These are phyloP conservation scores for Pyrus communis DNA, from an alignment of 306 rosid genomes.

Conservation along the genomic window DNA sequence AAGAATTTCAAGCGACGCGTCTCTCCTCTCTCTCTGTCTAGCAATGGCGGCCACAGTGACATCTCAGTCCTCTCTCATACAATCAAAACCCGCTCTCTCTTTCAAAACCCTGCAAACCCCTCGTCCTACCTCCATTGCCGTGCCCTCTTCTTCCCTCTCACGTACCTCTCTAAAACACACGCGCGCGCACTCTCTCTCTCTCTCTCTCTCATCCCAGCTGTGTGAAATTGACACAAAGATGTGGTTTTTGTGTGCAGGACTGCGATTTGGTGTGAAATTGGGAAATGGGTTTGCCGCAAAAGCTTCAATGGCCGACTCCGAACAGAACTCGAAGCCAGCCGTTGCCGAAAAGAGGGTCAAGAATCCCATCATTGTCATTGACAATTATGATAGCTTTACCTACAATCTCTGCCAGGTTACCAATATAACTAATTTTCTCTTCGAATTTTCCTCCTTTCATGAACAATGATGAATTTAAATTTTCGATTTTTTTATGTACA, in stretches of 20 bases:
- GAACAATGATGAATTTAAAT: not conserved
- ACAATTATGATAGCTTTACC: constrained; percentile 76
- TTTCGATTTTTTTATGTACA: not conserved
- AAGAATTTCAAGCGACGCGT: not conserved
- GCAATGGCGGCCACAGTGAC: constrained; percentile 30
- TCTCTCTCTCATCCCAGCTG: not conserved
- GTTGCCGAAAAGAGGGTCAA: constrained; percentile 16
- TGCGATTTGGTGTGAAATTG: constrained; percentile 16
- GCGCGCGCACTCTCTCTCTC: not conserved
- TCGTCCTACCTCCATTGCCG: not conserved
- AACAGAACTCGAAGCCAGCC: constrained; percentile 14
- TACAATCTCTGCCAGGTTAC: constrained; percentile 92
- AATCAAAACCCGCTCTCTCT: constrained; percentile 7
- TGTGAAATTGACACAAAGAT: constrained; percentile 4
- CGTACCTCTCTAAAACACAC: not conserved
- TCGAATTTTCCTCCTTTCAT: not conserved
- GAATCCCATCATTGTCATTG: constrained; percentile 43
- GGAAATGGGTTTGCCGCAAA: constrained; percentile 36
- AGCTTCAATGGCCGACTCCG: constrained; percentile 24
- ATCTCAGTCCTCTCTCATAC: constrained; percentile 10
- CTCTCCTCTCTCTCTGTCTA: not conserved
- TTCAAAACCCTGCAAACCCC: constrained; percentile 14
- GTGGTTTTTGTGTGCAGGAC: constrained; percentile 18
- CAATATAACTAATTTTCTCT: not conserved
- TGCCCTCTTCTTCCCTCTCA: not conserved